phyloP scores from a whole-genome alignment of 2,329 filamentous ascomycete genomes.

The Hypocreales sp. region DNA sequence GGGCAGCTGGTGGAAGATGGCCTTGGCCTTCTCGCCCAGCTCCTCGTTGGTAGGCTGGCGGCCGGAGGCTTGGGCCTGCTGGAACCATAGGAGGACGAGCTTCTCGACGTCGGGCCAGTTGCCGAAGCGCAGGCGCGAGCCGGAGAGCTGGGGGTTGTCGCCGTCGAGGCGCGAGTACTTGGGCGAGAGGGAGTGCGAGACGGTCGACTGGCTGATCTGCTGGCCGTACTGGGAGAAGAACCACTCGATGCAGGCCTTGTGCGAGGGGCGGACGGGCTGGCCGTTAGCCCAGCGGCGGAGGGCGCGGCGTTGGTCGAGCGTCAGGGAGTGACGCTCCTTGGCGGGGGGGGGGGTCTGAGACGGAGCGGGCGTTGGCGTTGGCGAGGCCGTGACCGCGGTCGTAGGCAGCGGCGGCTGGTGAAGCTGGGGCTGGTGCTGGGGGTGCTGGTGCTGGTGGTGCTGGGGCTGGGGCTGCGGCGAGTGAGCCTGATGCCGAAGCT shows the following conservation, averaged over 20 bases:
- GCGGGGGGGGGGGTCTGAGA: slow-evolving; percentile 5
- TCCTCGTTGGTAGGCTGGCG: slow-evolving; percentile 47
- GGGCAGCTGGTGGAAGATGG: slow-evolving; percentile 40
- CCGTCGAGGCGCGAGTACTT: slow-evolving; percentile 47
- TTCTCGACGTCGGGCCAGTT: slow-evolving; percentile 50
- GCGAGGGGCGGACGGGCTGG: slow-evolving; percentile 39
- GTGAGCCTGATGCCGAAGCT: not conserved
- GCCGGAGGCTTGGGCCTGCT: slow-evolving; percentile 33
- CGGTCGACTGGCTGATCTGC: slow-evolving; percentile 46
- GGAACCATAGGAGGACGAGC: slow-evolving; percentile 39
- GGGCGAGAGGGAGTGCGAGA: slow-evolving; percentile 44
- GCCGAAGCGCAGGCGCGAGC: slow-evolving; percentile 44
- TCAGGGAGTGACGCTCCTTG: slow-evolving; percentile 42
- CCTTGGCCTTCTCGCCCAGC: slow-evolving; percentile 45
- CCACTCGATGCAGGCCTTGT: slow-evolving; percentile 49
- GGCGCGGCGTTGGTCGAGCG: slow-evolving; percentile 45
- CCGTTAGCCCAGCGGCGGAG: slow-evolving; percentile 43
- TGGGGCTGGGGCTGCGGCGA: not conserved
- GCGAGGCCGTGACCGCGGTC: not conserved
- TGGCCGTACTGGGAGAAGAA: slow-evolving; percentile 42
- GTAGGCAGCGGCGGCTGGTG: slow-evolving; percentile 1
- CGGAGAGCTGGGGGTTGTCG: slow-evolving; percentile 43
- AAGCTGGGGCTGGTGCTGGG: slow-evolving; percentile 2
- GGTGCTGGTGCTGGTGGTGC: slow-evolving; percentile 1
- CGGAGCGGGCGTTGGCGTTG: not conserved